Percentiles rank a stretch among this genome's conserved stretches.
These are phyloP conservation scores for Globisporangium canariense DNA, from an alignment of 352 stramenopile species.

Conservation along the genomic window DNA sequence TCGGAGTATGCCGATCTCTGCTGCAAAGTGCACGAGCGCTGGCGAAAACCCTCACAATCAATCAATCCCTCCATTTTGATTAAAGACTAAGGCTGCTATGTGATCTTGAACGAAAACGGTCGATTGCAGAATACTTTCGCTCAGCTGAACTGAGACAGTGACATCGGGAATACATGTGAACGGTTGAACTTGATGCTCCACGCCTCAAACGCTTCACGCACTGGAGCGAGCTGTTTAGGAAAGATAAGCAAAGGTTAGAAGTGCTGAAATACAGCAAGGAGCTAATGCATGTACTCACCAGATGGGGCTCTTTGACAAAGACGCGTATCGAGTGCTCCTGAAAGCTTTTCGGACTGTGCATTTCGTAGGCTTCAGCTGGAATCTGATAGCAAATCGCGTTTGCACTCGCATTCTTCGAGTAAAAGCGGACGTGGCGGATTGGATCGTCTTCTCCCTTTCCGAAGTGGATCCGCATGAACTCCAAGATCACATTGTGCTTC, in stretches of 20 bases:
- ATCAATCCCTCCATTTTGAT: neutral
- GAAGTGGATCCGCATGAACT: conserved; percentile 77
- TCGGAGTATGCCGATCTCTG: too few species aligned
- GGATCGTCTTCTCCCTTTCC: conserved; percentile 80
- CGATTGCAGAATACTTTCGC: neutral
- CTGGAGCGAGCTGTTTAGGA: conserved; percentile 25
- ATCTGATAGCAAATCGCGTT: conserved; percentile 51
- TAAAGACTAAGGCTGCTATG: neutral
- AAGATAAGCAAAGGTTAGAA: conserved; percentile 5
- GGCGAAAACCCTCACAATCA: neutral
- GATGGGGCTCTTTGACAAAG: conserved; percentile 55
- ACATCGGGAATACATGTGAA: conserved; percentile 35
- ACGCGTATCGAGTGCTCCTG: conserved; percentile 68
- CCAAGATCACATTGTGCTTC: conserved; percentile 64
- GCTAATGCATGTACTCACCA: conserved; percentile 34
- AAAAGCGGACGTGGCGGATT: conserved; percentile 73
- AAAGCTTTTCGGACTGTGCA: conserved; percentile 63
- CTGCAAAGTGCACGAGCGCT: too few species aligned
- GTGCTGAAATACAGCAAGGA: neutral
- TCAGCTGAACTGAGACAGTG: neutral
- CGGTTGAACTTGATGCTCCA: conserved; percentile 56
- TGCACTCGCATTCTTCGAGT: conserved; percentile 57
- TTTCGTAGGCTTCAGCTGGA: conserved; percentile 51
- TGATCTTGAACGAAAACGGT: neutral
- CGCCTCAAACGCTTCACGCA: conserved; percentile 52